Evolutionary conservation across 192 early-diverging fungal genomes (phyloP), one percentile per base, ranked within the genome.

Genomic region (Coemansia sp.): DNA sequence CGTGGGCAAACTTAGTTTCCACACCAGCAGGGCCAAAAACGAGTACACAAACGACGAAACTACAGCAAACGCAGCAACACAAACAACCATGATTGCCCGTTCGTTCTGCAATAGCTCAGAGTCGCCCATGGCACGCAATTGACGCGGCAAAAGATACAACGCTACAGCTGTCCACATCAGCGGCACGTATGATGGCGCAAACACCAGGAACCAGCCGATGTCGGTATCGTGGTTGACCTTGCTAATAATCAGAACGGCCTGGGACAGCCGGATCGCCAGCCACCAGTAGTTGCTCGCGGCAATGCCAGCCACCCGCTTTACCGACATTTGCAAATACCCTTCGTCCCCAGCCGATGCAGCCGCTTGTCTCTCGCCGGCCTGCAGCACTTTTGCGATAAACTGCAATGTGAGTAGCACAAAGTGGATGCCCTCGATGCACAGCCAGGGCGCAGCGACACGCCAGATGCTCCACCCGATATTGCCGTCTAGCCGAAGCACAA

Each of bases 381-480:
- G 55, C 57, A 51, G 51, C 40, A 55, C 30, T 17, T 45, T 51
- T 2, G 62, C 69, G 10, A 72, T 11, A 32, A 72, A 59, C 48
- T 60, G 61, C 40, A 75, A 32, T 11, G 70, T 80, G 60, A 63
- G 67, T 31, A 82, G 69, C 18, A 91, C 22, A 55, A 93, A 75
- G 52, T 93, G 76, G 28, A 91, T 77, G 16, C 65, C 82, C 64
- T 98, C 94, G 11, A 95, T 61, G n/a, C 90, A 51, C 68, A 94
- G 92, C 84, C 92, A 95, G 25, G 94, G 94, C 22, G 85, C 73
- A 75, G 93, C 93, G 1, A 96, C 89, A 0, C 84, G 61, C 38
- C 81, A 84, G 56, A 87, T 90, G 3, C 84, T 82, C 84, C 87
- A 89, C 25, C 54, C 68, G 25, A 90, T 76, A 17, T 67, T 57